These are phyloP conservation scores for Ascochyta fabae DNA, from an alignment of 2,329 filamentous ascomycete genomes.

Conservation along the genomic window DNA sequence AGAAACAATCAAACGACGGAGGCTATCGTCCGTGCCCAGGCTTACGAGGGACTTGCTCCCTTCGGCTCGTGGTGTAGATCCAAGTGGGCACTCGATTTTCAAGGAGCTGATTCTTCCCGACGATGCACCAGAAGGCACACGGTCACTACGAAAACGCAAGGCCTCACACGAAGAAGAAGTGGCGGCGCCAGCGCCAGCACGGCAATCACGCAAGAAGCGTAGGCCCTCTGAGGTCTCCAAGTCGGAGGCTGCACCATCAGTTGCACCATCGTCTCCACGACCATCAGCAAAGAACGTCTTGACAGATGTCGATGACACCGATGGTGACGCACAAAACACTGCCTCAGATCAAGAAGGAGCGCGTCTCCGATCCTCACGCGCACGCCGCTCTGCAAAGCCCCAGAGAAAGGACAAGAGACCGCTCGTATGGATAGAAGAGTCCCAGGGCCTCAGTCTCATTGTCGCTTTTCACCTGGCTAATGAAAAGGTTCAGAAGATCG, in stretches of 20 bases:
- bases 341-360: slow-evolving; percentile 40
- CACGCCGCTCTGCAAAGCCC: slow-evolving; percentile 39
- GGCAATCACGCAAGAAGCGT: slow-evolving; percentile 52
- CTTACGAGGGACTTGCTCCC: slow-evolving; percentile 75
- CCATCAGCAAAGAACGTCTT: slow-evolving; percentile 36
- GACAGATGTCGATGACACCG: slow-evolving; percentile 41
- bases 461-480: slow-evolving; percentile 53
- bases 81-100: slow-evolving; percentile 72
- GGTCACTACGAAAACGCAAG: slow-evolving; percentile 83
- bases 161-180: slow-evolving; percentile 74
- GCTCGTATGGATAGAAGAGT: slow-evolving; percentile 46
- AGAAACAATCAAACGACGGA: slow-evolving; percentile 52
- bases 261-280: slow-evolving; percentile 39
- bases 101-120: slow-evolving; percentile 74
- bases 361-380: slow-evolving; percentile 40
- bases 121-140: slow-evolving; percentile 76
- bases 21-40: slow-evolving; percentile 68
- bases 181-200: slow-evolving; percentile 53
- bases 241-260: slow-evolving; percentile 38
- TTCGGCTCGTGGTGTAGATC: slow-evolving; percentile 69
- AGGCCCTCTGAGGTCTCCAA: slow-evolving; percentile 47
- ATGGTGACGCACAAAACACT: slow-evolving; percentile 33
- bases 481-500: slow-evolving; percentile 65
- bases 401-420: slow-evolving; percentile 46
- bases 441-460: slow-evolving; percentile 38